Conservation (phyloP, 495 filamentous ascomycete species). For the Neurospora sp. region DNA sequence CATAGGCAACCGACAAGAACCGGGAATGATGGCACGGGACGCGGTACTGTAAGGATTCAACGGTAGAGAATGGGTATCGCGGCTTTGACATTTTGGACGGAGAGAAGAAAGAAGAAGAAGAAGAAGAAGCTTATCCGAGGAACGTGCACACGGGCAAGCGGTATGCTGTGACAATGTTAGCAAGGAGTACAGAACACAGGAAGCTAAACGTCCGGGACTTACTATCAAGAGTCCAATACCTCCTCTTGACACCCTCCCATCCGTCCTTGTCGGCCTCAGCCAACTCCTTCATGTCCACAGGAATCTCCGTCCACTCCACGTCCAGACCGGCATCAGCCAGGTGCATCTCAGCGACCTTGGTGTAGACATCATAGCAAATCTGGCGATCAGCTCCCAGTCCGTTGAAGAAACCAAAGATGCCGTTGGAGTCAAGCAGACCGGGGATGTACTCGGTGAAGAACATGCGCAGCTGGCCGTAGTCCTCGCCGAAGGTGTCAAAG, state of each 20-base stretch:
- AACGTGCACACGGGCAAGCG: constrained; percentile 46
- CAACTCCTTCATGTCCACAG: constrained; percentile 50
- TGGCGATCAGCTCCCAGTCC: constrained; percentile 86
- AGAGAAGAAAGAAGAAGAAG: neutral
- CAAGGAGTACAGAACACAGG: constrained; percentile 1
- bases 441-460: constrained; percentile 89
- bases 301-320: constrained; percentile 70
- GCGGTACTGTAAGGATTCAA: neutral
- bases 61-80: neutral
- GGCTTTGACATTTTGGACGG: neutral
- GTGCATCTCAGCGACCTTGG: constrained; percentile 86
- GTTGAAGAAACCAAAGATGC: constrained; percentile 89
- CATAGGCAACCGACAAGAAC: neutral
- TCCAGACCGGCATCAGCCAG: constrained; percentile 85
- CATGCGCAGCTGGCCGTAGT: constrained; percentile 69
- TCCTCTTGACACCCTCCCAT: constrained; percentile 78
- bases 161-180: constrained; percentile 29
- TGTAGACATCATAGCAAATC: constrained; percentile 93
- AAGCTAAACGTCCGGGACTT: constrained; percentile 13
- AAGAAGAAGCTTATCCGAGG: constrained; percentile 37
- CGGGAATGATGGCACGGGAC: neutral
- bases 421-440: constrained; percentile 58
- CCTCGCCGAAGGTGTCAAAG: constrained; percentile 95
- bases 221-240: constrained; percentile 79
- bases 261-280: constrained; percentile 45